Evolutionary conservation across 768 basidiomycete species (phyloP), one percentile per base, ranked within the genome.

Genomic region (Wakefieldia striispora): DNA sequence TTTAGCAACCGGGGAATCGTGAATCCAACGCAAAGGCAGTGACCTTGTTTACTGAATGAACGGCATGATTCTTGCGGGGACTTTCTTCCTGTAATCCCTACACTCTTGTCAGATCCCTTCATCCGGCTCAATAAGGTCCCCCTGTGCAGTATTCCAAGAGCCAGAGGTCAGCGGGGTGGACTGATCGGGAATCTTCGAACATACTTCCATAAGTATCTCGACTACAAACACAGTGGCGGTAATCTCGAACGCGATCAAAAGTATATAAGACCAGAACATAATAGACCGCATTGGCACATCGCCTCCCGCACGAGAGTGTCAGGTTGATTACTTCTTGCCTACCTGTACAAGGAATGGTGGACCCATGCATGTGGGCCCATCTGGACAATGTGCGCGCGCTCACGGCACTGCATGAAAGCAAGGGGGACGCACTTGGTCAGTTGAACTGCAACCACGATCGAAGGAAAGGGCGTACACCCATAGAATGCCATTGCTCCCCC

Each of bases 311-410:
- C 21, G 19, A 68, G 56, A 19, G 49, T 12, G 4, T 27, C 21
- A 29, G 12, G 14, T 10, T 6, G 17, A 12, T 11, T n/a, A 16
- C 14, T 16, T 40, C 13, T n/a, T n/a, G n/a, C n/a, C n/a, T 41
- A 67, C 64, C 33, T 43, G 38, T 66, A 67, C 26, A 65, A 23
- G 1, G 63, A 65, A 50, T 70, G 68, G 38, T 68, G 69, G 23
- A 68, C 61, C 45, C 59, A 55, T 14, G 56, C 53, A 40, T 67
- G 68, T 1, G 66, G 64, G n/a, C 70, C 68, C 10, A 55, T 62
- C 24, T 55, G 51, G 14, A 68, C 57, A 23, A 71, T 34, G 21
- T 53, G 56, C 17, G 59, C 46, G 34, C 60, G 62, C 36, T 69
- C 68, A 17, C 65, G 49, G 29, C 51, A 49, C 61, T 60, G 27